A percentile compares a stretch with the other conserved stretches of the same genome.
Evolutionary conservation across 768 basidiomycete species (phyloP).

Genomic region (Mycena galopus): DNA sequence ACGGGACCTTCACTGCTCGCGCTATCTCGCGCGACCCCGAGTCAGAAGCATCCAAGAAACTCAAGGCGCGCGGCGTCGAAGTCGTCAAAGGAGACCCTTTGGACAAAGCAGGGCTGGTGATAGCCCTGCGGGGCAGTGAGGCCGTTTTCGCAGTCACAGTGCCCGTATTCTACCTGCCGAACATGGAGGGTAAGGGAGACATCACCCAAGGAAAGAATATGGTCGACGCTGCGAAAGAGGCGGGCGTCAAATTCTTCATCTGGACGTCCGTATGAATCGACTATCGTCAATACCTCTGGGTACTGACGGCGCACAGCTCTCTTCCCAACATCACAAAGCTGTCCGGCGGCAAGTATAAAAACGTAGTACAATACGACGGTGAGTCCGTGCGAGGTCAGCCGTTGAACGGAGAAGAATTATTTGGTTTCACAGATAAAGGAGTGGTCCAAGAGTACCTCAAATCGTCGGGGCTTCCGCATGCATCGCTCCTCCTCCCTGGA

Average conservation of each 20-base stretch:
- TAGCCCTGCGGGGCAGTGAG: background rate
- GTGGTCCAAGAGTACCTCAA: slow-evolving; percentile 4
- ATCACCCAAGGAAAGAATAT: slow-evolving; percentile 4
- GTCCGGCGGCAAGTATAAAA: slow-evolving; percentile 19
- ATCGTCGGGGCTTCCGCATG: slow-evolving; percentile 7
- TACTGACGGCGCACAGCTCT: background rate
- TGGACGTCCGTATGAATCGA: background rate
- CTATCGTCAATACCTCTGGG: background rate
- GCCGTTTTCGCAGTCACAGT: slow-evolving; percentile 5
- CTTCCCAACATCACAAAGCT: slow-evolving; percentile 5
- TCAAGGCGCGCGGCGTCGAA: slow-evolving; percentile 1
- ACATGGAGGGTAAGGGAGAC: background rate
- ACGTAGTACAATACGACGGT: slow-evolving; percentile 4
- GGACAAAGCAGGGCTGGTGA: background rate
- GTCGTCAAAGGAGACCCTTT: slow-evolving; percentile 1
- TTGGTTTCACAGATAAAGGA: slow-evolving; percentile 2
- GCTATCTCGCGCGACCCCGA: slow-evolving; percentile 6
- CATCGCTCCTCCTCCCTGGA: slow-evolving; percentile 12
- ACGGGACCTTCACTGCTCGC: background rate
- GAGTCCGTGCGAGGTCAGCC: background rate
- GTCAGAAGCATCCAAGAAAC: slow-evolving; percentile 2
- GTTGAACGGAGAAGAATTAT: background rate
- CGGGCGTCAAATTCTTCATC: slow-evolving; percentile 17
- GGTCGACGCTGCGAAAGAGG: slow-evolving; percentile 12
- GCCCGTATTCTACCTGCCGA: background rate